Percentiles rank a stretch among this genome's conserved stretches.
Evolutionary conservation across 2,329 filamentous ascomycete species (phyloP).

Genomic region (Xylariaceae sp.): DNA sequence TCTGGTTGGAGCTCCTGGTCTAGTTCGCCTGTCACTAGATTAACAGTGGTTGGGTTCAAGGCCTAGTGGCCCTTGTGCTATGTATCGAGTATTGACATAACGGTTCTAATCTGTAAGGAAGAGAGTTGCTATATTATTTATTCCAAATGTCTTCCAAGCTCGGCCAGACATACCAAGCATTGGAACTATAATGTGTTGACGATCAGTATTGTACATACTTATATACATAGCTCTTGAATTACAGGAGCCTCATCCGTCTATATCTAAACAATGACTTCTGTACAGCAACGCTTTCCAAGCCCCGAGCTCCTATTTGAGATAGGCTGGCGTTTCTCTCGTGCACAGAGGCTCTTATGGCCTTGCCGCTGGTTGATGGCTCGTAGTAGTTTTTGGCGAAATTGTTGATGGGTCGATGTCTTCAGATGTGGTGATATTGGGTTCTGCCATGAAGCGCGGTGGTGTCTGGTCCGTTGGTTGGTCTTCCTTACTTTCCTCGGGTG

Average conservation of each 20-base stretch:
- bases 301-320: neutral
- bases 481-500: conserved; percentile 38
- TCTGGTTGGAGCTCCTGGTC: neutral
- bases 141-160: neutral
- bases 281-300: neutral
- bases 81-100: too few species aligned
- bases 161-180: neutral
- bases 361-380: conserved; percentile 29
- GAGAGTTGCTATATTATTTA: neutral
- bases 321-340: neutral
- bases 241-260: neutral
- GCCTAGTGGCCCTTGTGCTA: too few species aligned
- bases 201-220: conserved; percentile 25
- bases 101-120: too few species aligned
- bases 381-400: conserved; percentile 18
- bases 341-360: conserved; percentile 27
- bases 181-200: conserved; percentile 1
- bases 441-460: conserved; percentile 21
- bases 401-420: conserved; percentile 21
- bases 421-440: conserved; percentile 13
- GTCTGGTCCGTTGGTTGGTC: conserved; percentile 16
- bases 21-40: neutral
- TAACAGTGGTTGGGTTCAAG: too few species aligned
- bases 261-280: conserved; percentile 7
- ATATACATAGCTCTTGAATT: conserved; percentile 20